Conservation (phyloP, 2,329 filamentous ascomycete genomes). For the Nemania abortiva region DNA sequence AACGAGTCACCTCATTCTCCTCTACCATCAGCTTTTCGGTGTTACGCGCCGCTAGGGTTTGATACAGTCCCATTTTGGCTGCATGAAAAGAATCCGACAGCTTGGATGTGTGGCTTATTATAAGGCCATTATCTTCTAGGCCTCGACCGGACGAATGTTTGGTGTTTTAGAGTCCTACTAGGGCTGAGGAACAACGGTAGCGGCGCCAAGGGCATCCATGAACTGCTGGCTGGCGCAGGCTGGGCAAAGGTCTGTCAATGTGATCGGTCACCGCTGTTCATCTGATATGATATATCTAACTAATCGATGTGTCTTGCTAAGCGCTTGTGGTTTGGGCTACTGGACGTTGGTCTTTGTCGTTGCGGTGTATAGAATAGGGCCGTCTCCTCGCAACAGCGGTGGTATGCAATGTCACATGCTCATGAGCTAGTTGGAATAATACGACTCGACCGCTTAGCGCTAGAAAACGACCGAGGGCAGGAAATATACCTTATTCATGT, state of each 20-base stretch:
- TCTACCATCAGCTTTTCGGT: background rate
- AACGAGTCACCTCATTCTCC: conserved; percentile 1
- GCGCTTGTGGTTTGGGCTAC: background rate
- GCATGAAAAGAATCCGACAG: conserved; percentile 5
- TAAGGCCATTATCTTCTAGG: background rate
- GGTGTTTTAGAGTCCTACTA: background rate
- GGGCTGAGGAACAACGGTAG: background rate
- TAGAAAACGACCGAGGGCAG: background rate
- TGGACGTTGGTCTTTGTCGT: background rate
- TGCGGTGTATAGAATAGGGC: background rate
- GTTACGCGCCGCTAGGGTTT: background rate
- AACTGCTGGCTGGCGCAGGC: background rate
- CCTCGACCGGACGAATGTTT: background rate
- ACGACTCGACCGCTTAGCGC: background rate
- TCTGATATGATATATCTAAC: background rate
- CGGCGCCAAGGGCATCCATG: background rate
- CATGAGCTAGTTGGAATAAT: background rate
- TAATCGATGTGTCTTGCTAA: background rate
- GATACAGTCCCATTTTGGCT: background rate
- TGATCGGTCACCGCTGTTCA: background rate
- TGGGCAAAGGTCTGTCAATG: background rate
- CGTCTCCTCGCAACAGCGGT: background rate
- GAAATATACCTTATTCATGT: background rate
- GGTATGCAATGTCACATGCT: background rate
- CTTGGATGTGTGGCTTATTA: background rate